Evolutionary conservation across 164 flowering plant species (phyloP).

Genomic region (Vitis cinerea): DNA sequence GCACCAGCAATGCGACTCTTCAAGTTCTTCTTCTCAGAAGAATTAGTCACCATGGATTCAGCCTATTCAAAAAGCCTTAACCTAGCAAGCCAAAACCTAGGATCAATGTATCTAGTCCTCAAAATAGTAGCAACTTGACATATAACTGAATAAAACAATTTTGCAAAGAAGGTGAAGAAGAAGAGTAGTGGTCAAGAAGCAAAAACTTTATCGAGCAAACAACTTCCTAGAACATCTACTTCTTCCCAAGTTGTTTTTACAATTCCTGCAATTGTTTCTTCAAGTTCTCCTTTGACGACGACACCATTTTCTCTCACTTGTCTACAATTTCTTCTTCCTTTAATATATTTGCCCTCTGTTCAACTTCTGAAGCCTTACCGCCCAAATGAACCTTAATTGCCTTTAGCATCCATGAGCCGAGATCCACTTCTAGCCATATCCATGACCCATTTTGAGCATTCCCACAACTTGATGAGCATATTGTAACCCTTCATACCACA

Average conservation of each 20-base stretch:
- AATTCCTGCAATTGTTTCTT: constrained; percentile 52
- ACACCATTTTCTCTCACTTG: constrained; percentile 21
- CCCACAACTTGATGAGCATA: too few species aligned
- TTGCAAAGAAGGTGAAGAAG: constrained; percentile 79
- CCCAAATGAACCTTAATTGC: too few species aligned
- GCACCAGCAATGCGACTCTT: constrained; percentile 60
- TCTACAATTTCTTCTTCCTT: neutral
- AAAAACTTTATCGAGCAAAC: constrained; percentile 58
- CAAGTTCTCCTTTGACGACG: constrained; percentile 37
- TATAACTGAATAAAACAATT: constrained; percentile 61
- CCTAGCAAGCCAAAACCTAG: constrained; percentile 76
- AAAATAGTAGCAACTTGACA: constrained; percentile 75
- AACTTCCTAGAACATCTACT: constrained; percentile 69
- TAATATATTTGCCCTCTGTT: too few species aligned
- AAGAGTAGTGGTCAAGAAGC: constrained; percentile 41
- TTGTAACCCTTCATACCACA: too few species aligned
- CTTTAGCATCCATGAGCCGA: too few species aligned
- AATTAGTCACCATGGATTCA: constrained; percentile 37
- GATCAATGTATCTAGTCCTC: constrained; percentile 67
- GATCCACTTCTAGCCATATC: too few species aligned
- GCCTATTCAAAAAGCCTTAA: constrained; percentile 61
- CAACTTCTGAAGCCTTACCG: too few species aligned
- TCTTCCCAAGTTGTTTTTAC: constrained; percentile 76
- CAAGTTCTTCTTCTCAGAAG: constrained; percentile 63
- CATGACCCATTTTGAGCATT: too few species aligned